phyloP scores from a whole-genome alignment of 1,284 basidiomycete species.

The Laetiporus sulphureus region DNA sequence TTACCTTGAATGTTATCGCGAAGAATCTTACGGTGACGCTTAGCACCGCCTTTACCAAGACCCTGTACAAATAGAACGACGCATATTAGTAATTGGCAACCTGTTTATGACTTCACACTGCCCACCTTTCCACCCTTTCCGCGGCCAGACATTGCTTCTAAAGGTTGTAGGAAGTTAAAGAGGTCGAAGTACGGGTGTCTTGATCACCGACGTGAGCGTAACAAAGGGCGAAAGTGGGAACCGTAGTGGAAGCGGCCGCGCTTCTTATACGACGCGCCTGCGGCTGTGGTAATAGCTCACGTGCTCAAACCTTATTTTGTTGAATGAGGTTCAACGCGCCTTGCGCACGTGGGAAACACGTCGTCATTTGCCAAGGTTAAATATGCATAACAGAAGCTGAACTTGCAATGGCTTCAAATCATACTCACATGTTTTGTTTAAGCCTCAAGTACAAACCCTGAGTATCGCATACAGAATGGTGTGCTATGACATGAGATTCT shows the following conservation, averaged over 20 bases:
- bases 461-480: too few relatives aligned
- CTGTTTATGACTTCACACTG: neutral
- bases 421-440: too few relatives aligned
- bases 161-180: slow-evolving; percentile 3
- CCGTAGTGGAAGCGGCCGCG: neutral
- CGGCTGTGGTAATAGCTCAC: slow-evolving; percentile 7
- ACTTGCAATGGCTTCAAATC: too few relatives aligned
- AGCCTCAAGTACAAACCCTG: too few relatives aligned
- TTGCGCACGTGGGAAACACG: slow-evolving; percentile 23
- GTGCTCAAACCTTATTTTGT: slow-evolving; percentile 20
- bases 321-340: slow-evolving; percentile 19
- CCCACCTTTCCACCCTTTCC: slow-evolving; percentile 54
- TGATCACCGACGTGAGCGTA: neutral
- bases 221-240: neutral
- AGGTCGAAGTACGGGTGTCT: slow-evolving; percentile 5
- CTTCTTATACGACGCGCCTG: slow-evolving; percentile 10
- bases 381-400: too few relatives aligned
- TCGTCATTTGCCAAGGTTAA: too few relatives aligned
- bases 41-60: slow-evolving; percentile 43
- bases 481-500: too few relatives aligned
- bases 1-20: slow-evolving; percentile 67
- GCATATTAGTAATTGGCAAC: too few relatives aligned
- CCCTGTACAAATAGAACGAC: too few relatives aligned
- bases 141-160: slow-evolving; percentile 53
- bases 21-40: slow-evolving; percentile 63